Conservation (phyloP, 352 stramenopile species). For the Pythium sp. region DNA sequence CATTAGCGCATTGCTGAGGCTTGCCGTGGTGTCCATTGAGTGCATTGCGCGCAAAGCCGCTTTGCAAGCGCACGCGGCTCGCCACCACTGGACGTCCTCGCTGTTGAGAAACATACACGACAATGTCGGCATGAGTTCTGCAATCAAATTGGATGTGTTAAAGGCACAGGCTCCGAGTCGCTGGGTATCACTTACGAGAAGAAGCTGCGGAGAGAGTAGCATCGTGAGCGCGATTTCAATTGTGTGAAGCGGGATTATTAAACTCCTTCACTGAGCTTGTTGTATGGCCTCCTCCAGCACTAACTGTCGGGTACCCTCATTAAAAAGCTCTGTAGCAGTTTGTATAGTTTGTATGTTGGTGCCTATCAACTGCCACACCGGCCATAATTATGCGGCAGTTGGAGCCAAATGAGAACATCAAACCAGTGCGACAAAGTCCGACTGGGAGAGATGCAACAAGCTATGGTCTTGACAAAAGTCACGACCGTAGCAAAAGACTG, state of each 20-base stretch:
- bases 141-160: too few species aligned
- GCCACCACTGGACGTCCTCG: constrained; percentile 1
- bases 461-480: too few species aligned
- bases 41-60: constrained; percentile 3
- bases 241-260: neutral
- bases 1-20: neutral
- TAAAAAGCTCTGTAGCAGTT: too few species aligned
- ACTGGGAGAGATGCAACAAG: neutral
- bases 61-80: neutral
- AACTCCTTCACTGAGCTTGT: neutral
- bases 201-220: constrained; percentile 3
- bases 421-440: neutral
- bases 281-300: neutral
- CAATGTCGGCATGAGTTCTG: too few species aligned
- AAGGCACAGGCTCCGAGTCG: neutral
- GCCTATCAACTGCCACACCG: neutral
- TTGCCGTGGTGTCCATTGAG: neutral
- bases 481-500: too few species aligned
- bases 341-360: too few species aligned
- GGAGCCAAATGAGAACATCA: neutral
- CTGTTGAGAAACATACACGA: neutral
- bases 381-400: neutral
- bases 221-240: constrained; percentile 1
- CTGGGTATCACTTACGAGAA: neutral
- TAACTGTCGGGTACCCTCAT: neutral